Percentiles rank a stretch among this genome's conserved stretches.
These are phyloP conservation scores for Extremus antarcticus DNA, from an alignment of 495 filamentous ascomycete species.

Conservation along the genomic window DNA sequence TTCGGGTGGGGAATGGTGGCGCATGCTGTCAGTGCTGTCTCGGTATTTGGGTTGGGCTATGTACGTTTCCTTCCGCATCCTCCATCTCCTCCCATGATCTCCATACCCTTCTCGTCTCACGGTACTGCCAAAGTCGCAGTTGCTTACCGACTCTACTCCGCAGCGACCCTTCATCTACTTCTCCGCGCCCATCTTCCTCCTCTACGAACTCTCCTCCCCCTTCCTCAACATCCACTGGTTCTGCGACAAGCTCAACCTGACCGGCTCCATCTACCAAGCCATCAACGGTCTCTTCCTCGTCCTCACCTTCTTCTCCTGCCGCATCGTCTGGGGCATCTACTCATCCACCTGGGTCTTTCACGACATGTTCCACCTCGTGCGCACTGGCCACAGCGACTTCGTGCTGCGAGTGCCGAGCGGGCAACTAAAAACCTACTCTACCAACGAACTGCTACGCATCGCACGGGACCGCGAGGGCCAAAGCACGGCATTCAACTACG, in stretches of 20 bases:
- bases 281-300: slow-evolving; percentile 75
- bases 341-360: slow-evolving; percentile 63
- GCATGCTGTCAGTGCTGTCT: slow-evolving; percentile 74
- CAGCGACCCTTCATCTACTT: slow-evolving; percentile 90
- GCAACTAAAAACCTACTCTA: not conserved
- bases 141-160: not conserved
- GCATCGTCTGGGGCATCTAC: slow-evolving; percentile 85
- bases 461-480: slow-evolving; percentile 5
- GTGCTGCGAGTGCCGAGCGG: not conserved
- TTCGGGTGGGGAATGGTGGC: slow-evolving; percentile 86
- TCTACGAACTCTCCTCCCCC: slow-evolving; percentile 92
- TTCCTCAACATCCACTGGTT: slow-evolving; percentile 99
- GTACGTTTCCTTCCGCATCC: slow-evolving; percentile 44
- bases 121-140: no score
- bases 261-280: slow-evolving; percentile 68
- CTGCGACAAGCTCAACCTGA: slow-evolving; percentile 93
- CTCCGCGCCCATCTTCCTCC: slow-evolving; percentile 83
- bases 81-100: not conserved
- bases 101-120: no score
- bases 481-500: slow-evolving; percentile 12
- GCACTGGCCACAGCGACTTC: slow-evolving; percentile 1
- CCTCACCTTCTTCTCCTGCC: slow-evolving; percentile 71
- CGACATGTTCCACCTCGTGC: slow-evolving; percentile 60
- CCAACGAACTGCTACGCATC: not conserved
- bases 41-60: slow-evolving; percentile 84